Percentiles rank a stretch among this genome's conserved stretches.
phyloP scores from a whole-genome alignment of 2,329 filamentous ascomycete genomes.

The Pezicula neosporulosa region DNA sequence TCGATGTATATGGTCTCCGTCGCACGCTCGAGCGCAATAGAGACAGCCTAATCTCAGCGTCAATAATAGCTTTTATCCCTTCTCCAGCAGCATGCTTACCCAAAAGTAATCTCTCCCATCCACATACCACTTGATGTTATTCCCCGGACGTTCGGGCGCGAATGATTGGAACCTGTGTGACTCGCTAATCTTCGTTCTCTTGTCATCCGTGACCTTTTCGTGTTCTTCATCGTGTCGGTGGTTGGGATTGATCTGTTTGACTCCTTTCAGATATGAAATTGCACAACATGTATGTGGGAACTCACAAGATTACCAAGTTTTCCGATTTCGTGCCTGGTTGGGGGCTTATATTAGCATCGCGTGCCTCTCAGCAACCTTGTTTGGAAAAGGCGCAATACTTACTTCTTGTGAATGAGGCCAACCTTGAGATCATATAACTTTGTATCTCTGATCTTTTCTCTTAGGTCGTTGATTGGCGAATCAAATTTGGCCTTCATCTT shows the following conservation, averaged over 20 bases:
- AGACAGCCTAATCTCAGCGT: conserved; percentile 58
- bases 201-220: conserved; percentile 78
- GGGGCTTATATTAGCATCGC: conserved; percentile 3
- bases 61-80: not conserved
- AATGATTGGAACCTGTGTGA: conserved; percentile 85
- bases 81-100: conserved; percentile 34
- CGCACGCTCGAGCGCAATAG: conserved; percentile 81
- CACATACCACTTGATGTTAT: conserved; percentile 94
- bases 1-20: conserved; percentile 93
- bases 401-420: conserved; percentile 57
- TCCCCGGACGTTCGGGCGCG: conserved; percentile 81
- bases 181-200: conserved; percentile 68
- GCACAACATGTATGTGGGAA: not conserved
- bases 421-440: conserved; percentile 56
- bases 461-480: conserved; percentile 40
- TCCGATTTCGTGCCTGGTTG: conserved; percentile 52
- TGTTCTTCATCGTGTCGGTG: conserved; percentile 94
- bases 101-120: conserved; percentile 95
- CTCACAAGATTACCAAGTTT: conserved; percentile 60
- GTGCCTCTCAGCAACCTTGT: not conserved
- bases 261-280: not conserved
- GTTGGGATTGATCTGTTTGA: conserved; percentile 66
- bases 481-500: conserved; percentile 42
- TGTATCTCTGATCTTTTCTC: conserved; percentile 50
- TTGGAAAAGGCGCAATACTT: conserved; percentile 13